Evolutionary conservation across 192 early-diverging fungal species (phyloP), one percentile per base, ranked within the genome.

Genomic region (Podila epicladia): DNA sequence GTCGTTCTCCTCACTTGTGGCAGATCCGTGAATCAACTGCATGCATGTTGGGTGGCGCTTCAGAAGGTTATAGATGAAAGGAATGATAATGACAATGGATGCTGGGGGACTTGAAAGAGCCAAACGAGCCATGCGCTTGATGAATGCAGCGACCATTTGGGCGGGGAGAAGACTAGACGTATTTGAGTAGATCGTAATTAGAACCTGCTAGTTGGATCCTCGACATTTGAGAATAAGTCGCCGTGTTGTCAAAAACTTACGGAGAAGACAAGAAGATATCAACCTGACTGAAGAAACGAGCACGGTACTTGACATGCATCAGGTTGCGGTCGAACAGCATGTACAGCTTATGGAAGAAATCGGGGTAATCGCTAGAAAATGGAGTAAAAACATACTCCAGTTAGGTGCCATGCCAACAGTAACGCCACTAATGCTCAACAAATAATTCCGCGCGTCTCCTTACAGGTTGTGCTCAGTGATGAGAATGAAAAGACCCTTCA

Each of bases 261-360:
- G 90, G 88, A 19, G 97, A 98, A 1, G 91, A 88, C 58, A 99
- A 84, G 82, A 98, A 99, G 9, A 98, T 73, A 26, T 96, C 93
- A 0, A 94, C 88, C 65, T 98, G 87, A 65, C 97, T 93, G 85
- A 98, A 95, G 87, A 98, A 98, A 58, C 97, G 88, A 11, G 97
- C 93, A 22, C 95, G 91, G 87, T 98, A 98, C 87, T 97, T 98
- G 65, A 95, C 93, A 77, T 97, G 95, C 82, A 98, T 86, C 26
- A 99, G 66, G 71, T 97, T 91, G 62, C 90, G 89, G 74, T 99
- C 96, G 31, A 99, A 89, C 59, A 99, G 83, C 49, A 89, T 87
- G 73, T 99, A 99, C 28, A 99, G 92, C 82, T 98, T 97, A 50
- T 87, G 86, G 83, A 97, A 99, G 73, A 99, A 99, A 75, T 96